phyloP scores from a whole-genome alignment of 345 rosid genomes.

The Eucalyptus pumila region DNA sequence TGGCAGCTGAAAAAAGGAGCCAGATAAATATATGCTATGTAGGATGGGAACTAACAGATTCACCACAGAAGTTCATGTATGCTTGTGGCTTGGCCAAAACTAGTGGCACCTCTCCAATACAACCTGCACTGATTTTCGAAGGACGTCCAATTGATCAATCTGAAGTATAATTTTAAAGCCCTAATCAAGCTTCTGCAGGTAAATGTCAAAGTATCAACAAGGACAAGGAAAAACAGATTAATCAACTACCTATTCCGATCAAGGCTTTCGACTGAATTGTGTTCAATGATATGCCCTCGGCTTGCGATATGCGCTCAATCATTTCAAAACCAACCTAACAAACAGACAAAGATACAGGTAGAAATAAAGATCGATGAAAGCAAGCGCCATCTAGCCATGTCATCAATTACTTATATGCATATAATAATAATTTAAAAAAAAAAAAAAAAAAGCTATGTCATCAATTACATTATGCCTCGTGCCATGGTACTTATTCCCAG shows the following conservation, averaged over 20 bases:
- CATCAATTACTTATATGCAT: neutral
- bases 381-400: neutral
- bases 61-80: conserved; percentile 92
- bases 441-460: neutral
- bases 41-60: conserved; percentile 46
- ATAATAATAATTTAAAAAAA: too few species aligned
- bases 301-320: conserved; percentile 59
- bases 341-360: neutral
- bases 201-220: neutral
- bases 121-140: conserved; percentile 62
- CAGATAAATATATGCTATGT: neutral
- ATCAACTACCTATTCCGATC: conserved; percentile 72
- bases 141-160: neutral
- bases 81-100: conserved; percentile 87
- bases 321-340: conserved; percentile 88
- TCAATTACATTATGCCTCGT: conserved; percentile 83
- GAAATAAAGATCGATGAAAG: neutral
- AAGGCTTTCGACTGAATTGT: conserved; percentile 90
- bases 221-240: neutral
- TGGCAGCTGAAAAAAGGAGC: neutral
- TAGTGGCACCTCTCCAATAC: conserved; percentile 80
- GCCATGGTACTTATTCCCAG: conserved; percentile 91
- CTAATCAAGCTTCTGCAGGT: neutral
- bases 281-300: conserved; percentile 53
- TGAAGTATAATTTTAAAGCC: neutral